Percentiles rank a stretch among this genome's conserved stretches.
Conservation (phyloP, 169 alveolate species). For the Cryptosporidium bovis region DNA sequence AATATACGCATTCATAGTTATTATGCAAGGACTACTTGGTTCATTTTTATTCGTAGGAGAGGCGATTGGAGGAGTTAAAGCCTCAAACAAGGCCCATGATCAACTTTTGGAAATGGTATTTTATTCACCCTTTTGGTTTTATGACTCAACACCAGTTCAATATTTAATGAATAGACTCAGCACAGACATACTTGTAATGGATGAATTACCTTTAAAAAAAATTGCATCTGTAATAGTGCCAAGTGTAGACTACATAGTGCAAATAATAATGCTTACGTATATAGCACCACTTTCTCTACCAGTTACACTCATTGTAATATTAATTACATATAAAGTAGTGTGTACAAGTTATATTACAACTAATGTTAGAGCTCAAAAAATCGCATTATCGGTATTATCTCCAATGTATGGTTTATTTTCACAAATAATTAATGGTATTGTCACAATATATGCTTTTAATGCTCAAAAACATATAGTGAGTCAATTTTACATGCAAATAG, state of each 20-base stretch:
- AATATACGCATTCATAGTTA: slow-evolving; percentile 31
- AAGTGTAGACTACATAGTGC: slow-evolving; percentile 37
- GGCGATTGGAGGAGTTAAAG: slow-evolving; percentile 57
- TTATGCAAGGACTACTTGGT: slow-evolving; percentile 35
- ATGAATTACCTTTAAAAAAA: slow-evolving; percentile 54
- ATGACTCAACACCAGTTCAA: slow-evolving; percentile 44
- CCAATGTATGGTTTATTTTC: slow-evolving; percentile 64
- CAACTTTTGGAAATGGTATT: slow-evolving; percentile 7
- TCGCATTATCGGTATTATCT: slow-evolving; percentile 41
- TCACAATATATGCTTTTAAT: slow-evolving; percentile 36
- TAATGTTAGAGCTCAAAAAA: slow-evolving; percentile 53
- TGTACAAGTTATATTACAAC: slow-evolving; percentile 45
- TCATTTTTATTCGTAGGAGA: slow-evolving; percentile 57
- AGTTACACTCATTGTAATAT: slow-evolving; percentile 19
- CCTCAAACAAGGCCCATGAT: slow-evolving; percentile 54
- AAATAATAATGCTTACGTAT: slow-evolving; percentile 36
- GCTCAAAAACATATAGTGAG: slow-evolving; percentile 29
- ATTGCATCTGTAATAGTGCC: slow-evolving; percentile 72
- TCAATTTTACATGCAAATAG: slow-evolving; percentile 55
- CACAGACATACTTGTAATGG: slow-evolving; percentile 63
- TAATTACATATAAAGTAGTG: slow-evolving; percentile 33
- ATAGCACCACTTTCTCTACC: slow-evolving; percentile 41
- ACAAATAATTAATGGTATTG: slow-evolving; percentile 51
- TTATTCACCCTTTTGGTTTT: slow-evolving; percentile 60
- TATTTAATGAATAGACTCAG: slow-evolving; percentile 57